phyloP scores from a whole-genome alignment of 108 stramenopile genomes.

The Asterionellopsis glacialis region DNA sequence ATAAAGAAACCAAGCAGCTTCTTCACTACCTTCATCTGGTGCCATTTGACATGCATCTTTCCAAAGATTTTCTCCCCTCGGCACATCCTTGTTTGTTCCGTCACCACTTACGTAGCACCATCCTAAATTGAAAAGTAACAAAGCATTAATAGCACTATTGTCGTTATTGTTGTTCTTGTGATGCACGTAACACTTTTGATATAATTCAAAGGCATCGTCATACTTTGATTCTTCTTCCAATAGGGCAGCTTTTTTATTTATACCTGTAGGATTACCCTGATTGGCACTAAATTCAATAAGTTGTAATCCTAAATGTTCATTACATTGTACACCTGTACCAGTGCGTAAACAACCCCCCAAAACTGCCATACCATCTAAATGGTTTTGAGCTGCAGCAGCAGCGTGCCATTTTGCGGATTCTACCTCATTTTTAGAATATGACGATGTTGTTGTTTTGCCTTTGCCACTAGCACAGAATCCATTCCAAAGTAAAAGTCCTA shows the following conservation, averaged over 20 bases:
- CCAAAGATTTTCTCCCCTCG: constrained; percentile 13
- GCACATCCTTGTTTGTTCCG: constrained; percentile 7
- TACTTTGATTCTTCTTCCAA: constrained; percentile 11
- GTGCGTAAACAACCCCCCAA: constrained; percentile 25
- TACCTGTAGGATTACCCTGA: constrained; percentile 10
- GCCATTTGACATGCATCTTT: constrained; percentile 17
- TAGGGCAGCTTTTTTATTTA: constrained; percentile 21
- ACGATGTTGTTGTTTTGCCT: background rate
- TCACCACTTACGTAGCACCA: constrained; percentile 16
- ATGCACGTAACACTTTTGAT: constrained; percentile 6
- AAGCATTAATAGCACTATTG: constrained; percentile 6
- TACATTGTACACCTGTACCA: constrained; percentile 19
- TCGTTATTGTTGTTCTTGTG: no score
- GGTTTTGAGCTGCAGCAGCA: constrained; percentile 18
- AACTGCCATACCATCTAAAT: constrained; percentile 22
- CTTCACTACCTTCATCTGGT: constrained; percentile 28
- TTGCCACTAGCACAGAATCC: constrained; percentile 13
- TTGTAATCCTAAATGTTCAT: constrained; percentile 3
- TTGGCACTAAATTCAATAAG: constrained; percentile 1
- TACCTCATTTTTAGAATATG: background rate
- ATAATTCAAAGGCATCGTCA: constrained; percentile 9
- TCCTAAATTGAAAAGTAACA: constrained; percentile 25
- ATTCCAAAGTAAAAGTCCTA: constrained; percentile 23
- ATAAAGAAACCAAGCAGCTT: constrained; percentile 22
- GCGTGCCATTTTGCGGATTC: constrained; percentile 21